A percentile compares a stretch with the other conserved stretches of the same genome.
phyloP scores from a whole-genome alignment of 345 rosid species.

The Lenwebbia sp. region DNA sequence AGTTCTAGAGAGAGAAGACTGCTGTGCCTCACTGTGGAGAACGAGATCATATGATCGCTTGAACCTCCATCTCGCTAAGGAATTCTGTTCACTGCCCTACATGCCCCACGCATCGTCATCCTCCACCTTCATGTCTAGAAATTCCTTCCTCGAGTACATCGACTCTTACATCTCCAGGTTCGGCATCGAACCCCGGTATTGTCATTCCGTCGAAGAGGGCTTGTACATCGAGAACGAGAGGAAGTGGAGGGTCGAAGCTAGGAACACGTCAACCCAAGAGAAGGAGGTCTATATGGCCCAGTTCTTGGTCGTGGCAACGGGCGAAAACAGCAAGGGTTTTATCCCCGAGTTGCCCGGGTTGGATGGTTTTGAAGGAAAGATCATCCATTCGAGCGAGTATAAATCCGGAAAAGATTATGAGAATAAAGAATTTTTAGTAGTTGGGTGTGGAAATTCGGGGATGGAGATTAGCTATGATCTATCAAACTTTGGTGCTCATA shows the following conservation, averaged over 20 bases:
- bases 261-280: background rate
- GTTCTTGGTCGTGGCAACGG: slow-evolving; percentile 10
- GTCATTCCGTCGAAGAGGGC: background rate
- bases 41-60: slow-evolving; percentile 12
- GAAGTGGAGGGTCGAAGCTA: slow-evolving; percentile 7
- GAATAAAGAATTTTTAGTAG: slow-evolving; percentile 5
- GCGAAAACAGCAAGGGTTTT: slow-evolving; percentile 9
- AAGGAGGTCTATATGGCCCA: background rate
- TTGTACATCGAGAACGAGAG: background rate
- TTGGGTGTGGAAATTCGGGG: slow-evolving; percentile 20
- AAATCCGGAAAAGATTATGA: background rate
- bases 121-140: slow-evolving; percentile 6
- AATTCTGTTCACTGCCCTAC: slow-evolving; percentile 6
- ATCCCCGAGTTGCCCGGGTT: slow-evolving; percentile 4
- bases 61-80: slow-evolving; percentile 4
- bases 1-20: slow-evolving; percentile 7
- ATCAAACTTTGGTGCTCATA: background rate
- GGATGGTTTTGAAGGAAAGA: slow-evolving; percentile 2
- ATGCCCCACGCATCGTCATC: background rate
- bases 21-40: slow-evolving; percentile 13
- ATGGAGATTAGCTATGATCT: slow-evolving; percentile 19
- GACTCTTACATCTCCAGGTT: slow-evolving; percentile 1
- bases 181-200: background rate
- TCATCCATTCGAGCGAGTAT: slow-evolving; percentile 6
- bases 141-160: slow-evolving; percentile 1